phyloP scores from a whole-genome alignment of 2,329 filamentous ascomycete genomes.

The Exserohilum turcica region DNA sequence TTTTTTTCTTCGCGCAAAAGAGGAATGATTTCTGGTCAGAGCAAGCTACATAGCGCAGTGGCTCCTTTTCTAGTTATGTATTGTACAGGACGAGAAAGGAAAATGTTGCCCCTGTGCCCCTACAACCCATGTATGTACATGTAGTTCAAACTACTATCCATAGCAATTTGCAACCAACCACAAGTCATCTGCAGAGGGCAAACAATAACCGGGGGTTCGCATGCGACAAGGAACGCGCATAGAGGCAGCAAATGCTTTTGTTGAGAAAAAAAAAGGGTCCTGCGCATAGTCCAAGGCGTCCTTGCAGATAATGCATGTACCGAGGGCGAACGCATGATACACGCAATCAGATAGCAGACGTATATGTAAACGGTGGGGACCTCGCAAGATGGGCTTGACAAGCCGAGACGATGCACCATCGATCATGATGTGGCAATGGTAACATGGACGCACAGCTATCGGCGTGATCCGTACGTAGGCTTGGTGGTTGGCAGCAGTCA shows the following conservation, averaged over 20 bases:
- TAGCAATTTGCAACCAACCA: conserved; percentile 1
- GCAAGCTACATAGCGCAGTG: background rate
- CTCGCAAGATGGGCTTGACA: background rate
- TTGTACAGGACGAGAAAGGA: conserved; percentile 11
- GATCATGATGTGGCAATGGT: conserved; percentile 1
- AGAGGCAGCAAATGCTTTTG: conserved; percentile 16
- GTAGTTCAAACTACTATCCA: background rate
- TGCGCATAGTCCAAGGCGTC: background rate
- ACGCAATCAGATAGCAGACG: conserved; percentile 3
- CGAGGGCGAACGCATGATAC: conserved; percentile 1
- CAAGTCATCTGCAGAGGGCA: background rate
- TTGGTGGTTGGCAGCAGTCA: conserved; percentile 11
- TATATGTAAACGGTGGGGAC: background rate
- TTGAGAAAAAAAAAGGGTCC: background rate
- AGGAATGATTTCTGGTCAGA: background rate
- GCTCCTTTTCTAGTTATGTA: conserved; percentile 3
- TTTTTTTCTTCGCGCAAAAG: no score
- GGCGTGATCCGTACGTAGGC: background rate
- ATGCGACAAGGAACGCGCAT: conserved; percentile 8
- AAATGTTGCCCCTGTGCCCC: background rate
- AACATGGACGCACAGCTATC: conserved; percentile 1
- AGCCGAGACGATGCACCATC: background rate
- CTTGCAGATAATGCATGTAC: conserved; percentile 1
- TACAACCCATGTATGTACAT: background rate
- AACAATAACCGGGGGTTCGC: background rate